Percentiles rank a stretch among this genome's conserved stretches.
phyloP scores from a whole-genome alignment of 2,329 filamentous ascomycete genomes.

The Sporothrix dimorphospora region DNA sequence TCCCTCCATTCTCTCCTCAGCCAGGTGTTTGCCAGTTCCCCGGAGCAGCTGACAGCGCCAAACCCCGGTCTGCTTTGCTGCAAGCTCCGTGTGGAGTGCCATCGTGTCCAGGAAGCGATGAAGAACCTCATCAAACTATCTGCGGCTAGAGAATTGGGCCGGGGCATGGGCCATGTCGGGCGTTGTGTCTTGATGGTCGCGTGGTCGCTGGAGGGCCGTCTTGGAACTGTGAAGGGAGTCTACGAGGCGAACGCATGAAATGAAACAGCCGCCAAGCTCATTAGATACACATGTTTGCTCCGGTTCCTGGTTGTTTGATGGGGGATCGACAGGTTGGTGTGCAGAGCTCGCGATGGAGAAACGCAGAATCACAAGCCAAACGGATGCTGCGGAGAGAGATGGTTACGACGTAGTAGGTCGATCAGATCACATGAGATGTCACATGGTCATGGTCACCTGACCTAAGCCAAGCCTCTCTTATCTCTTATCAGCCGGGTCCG shows the following conservation, averaged over 20 bases:
- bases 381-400: neutral
- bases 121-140: slow-evolving; percentile 23
- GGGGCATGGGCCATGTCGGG: slow-evolving; percentile 2
- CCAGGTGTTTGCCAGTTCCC: neutral
- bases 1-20: neutral
- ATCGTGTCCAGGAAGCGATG: slow-evolving; percentile 13
- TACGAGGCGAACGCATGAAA: slow-evolving; percentile 13
- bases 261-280: neutral
- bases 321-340: slow-evolving; percentile 17
- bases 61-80: neutral
- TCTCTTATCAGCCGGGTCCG: neutral
- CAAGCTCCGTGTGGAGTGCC: slow-evolving; percentile 21
- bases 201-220: neutral
- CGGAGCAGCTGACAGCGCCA: slow-evolving; percentile 19
- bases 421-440: neutral
- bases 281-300: slow-evolving; percentile 15
- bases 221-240: neutral
- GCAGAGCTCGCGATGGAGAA: slow-evolving; percentile 4
- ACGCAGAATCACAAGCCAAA: slow-evolving; percentile 23
- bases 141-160: slow-evolving; percentile 15
- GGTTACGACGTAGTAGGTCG: neutral
- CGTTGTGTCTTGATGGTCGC: neutral
- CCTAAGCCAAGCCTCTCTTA: neutral
- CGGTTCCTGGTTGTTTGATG: slow-evolving; percentile 1
- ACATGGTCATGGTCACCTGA: neutral